Evolutionary conservation across 164 flowering plant species (phyloP).

Genomic region (Saururus chinensis): DNA sequence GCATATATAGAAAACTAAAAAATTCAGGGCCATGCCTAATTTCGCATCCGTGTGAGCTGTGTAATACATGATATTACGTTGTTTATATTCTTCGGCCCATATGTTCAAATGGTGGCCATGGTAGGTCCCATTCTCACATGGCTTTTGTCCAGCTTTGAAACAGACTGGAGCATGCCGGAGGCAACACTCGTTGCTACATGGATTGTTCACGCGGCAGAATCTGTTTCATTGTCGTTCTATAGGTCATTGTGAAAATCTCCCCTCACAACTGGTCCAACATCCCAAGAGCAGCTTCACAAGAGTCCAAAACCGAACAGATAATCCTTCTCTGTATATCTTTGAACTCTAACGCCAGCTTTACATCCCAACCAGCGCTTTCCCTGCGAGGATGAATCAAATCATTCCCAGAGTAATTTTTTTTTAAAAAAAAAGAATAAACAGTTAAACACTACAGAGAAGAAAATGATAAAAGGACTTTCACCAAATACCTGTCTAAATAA

Average conservation of each 20-base stretch:
- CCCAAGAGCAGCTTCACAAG: conserved; percentile 45
- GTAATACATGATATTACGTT: no score
- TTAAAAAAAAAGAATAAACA: no score
- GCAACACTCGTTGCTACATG: background rate
- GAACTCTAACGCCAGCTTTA: conserved; percentile 52
- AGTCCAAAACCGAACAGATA: conserved; percentile 43
- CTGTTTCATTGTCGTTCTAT: background rate
- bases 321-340: conserved; percentile 54
- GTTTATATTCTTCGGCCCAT: no score
- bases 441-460: background rate
- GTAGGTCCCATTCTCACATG: background rate
- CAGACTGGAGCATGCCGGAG: background rate
- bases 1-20: no score
- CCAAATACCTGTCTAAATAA: conserved; percentile 34
- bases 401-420: background rate
- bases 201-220: background rate
- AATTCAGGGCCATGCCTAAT: no score
- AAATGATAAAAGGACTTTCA: background rate
- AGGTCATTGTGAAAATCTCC: background rate
- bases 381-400: conserved; percentile 17
- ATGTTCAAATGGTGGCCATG: background rate
- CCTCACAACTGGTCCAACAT: conserved; percentile 19
- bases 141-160: background rate
- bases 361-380: conserved; percentile 45
- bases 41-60: no score